Evolutionary conservation across 2,329 filamentous ascomycete genomes (phyloP), one percentile per base, ranked within the genome.

Genomic region (Davidsoniella neocaledoniae): DNA sequence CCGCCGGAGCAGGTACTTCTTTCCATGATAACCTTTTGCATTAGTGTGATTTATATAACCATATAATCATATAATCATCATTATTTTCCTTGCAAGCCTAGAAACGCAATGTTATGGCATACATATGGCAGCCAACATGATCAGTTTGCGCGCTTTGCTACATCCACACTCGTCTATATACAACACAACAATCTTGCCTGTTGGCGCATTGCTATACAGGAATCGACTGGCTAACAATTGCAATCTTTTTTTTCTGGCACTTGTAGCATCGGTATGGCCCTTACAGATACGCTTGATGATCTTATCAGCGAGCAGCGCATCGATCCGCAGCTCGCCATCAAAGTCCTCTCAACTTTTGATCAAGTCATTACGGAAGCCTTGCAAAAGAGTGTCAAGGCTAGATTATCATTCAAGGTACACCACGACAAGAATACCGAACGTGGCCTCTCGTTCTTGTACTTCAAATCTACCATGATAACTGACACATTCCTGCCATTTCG

Each of bases 301-400:
- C 74, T 98, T 57, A 96, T 98, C 67, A 90, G 85, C 63, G 83
- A 90, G 58, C 82, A 87, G 60, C 85, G 86, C 57, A 96, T 98
- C 68, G 90, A 96, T 68, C 91, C 91, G 25, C 91, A 98, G 70
- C 78, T 98, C 42, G 91, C 91, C 46, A 96, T 98, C 86, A 94
- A 94, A 74, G 93, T 98, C 56, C 77, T 98, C 54, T 79, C 81
- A 58, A 93, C 94, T 68, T 98, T 96, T 65, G 91, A 98, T 67
- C 83, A 87, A 59, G 82, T 85, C 42, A 87, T 98, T 50, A 85
- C 91, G 14, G 87, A 95, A 60, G 84, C 90, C 17, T 71, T 98
- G 37, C 83, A 86, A 54, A 88, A 94, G 50, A 91, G 86, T 62
- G 91, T 98, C 58, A 94, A 93, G 68, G 79, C 86, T 21, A 79